Conservation (phyloP, 441 rosid species). For the Syzygium malaccense region DNA sequence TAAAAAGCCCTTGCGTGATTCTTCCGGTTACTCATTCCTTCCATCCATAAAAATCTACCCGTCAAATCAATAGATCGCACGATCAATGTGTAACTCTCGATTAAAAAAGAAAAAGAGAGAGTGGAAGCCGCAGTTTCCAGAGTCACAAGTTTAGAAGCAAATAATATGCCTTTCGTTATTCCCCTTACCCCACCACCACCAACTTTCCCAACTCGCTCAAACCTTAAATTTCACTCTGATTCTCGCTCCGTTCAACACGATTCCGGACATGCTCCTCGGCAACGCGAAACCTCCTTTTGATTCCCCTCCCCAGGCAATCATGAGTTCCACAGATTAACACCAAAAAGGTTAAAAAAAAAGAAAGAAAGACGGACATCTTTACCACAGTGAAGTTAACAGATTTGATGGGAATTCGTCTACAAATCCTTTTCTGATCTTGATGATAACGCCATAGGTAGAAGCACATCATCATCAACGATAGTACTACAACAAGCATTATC, state of each 20-base stretch:
- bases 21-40: background rate
- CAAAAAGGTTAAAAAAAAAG: background rate
- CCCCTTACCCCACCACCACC: background rate
- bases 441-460: background rate
- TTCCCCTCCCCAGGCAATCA: background rate
- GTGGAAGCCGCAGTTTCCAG: background rate
- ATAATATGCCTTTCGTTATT: background rate
- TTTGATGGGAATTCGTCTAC: background rate
- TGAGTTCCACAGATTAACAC: background rate
- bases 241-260: background rate
- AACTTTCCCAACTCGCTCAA: too few relatives aligned
- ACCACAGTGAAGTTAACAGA: background rate
- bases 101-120: background rate
- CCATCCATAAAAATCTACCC: background rate
- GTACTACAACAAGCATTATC: background rate
- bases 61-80: background rate
- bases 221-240: background rate
- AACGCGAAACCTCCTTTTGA: background rate
- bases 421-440: background rate
- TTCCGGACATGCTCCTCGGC: background rate
- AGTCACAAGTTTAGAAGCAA: background rate
- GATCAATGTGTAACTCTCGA: background rate
- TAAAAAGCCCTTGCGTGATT: background rate
- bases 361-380: too few relatives aligned
- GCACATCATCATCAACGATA: background rate